Evolutionary conservation across 139 green algal genomes (phyloP), one percentile per base, ranked within the genome.

Genomic region (Micractinium sp.): DNA sequence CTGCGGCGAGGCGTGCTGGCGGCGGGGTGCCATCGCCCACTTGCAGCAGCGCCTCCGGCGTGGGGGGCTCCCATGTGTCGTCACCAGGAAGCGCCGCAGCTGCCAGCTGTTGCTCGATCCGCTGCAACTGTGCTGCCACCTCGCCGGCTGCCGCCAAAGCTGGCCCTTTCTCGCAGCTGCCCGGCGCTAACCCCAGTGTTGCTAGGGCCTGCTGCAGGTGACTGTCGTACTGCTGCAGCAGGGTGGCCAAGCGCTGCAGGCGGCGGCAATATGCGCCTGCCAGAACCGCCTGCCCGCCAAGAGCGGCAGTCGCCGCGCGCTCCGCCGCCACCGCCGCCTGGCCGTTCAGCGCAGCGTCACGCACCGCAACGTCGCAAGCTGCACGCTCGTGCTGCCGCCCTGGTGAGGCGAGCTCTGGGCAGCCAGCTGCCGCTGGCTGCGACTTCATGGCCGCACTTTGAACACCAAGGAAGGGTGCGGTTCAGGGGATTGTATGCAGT

Each of bases 161-260:
- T 53, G 80, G 25, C 33, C 3, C 80, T 41, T 56, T 53, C n/a
- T 14, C 1, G 53, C n/a, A n/a, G 53, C 53, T n/a, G 3, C 60
- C n/a, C n/a, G 36, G 15, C 0, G 14, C 18, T 29, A 80, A 16
- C 1, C 83, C 83, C 4, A 87, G 27, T 0, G 35, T 31, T 1
- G 38, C 83, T 14, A 87, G 38, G 16, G 31, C 29, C 1, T n/a
- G 83, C 35, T 87, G 36, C 66, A 87, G 67, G 25, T 87, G 67
- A 4, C 33, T 22, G 25, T 66, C 38, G 35, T 87, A 87, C 38
- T 80, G 66, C 27, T 87, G 38, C 83, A 87, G 67, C 36, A 87
- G 83, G 56, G 36, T 31, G 16, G 83, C 67, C 31, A 87, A 39
- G 29, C 83, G 83, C 29, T 69, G 67, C 83, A 87, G 19, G 4